phyloP scores from a whole-genome alignment of 495 filamentous ascomycete genomes.

The Penicillium paxilli region DNA sequence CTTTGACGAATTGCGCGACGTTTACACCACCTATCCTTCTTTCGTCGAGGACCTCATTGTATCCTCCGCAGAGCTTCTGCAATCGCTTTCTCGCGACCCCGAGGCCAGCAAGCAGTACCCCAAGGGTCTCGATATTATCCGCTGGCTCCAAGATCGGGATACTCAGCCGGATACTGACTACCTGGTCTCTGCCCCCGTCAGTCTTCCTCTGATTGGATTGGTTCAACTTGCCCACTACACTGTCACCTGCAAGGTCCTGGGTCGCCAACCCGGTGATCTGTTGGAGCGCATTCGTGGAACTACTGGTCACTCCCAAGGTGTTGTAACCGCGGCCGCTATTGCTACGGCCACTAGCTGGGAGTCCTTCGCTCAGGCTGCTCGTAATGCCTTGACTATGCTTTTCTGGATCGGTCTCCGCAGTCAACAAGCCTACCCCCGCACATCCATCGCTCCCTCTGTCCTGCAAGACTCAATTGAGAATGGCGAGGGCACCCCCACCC shows the following conservation, averaged over 20 bases:
- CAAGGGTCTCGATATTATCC: conserved; percentile 90
- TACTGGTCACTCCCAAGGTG: conserved; percentile 95
- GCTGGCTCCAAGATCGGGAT: conserved; percentile 85
- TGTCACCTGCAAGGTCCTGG: conserved; percentile 87
- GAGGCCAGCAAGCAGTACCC: conserved; percentile 91
- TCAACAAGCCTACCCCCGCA: conserved; percentile 94
- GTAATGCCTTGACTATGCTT: conserved; percentile 82
- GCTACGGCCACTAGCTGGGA: conserved; percentile 88
- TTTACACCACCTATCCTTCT: conserved; percentile 86
- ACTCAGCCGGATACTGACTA: conserved; percentile 93
- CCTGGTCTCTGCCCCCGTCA: conserved; percentile 94
- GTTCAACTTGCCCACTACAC: conserved; percentile 93
- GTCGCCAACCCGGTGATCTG: conserved; percentile 81
- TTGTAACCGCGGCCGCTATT: conserved; percentile 91
- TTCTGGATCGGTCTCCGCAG: conserved; percentile 99
- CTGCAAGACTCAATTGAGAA: conserved; percentile 94
- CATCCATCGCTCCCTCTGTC: conserved; percentile 85
- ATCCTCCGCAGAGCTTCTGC: conserved; percentile 77
- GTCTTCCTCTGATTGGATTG: conserved; percentile 92
- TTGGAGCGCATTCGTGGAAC: conserved; percentile 79
- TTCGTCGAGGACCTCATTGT: conserved; percentile 83
- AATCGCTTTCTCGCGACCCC: conserved; percentile 78
- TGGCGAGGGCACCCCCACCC: conserved; percentile 90
- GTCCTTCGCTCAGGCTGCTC: conserved; percentile 75
- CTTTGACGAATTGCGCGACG: conserved; percentile 91